Percentiles rank a stretch among this genome's conserved stretches.
These are phyloP conservation scores for Backusella psychrophila DNA, from an alignment of 192 early-diverging fungal genomes.

Conservation along the genomic window DNA sequence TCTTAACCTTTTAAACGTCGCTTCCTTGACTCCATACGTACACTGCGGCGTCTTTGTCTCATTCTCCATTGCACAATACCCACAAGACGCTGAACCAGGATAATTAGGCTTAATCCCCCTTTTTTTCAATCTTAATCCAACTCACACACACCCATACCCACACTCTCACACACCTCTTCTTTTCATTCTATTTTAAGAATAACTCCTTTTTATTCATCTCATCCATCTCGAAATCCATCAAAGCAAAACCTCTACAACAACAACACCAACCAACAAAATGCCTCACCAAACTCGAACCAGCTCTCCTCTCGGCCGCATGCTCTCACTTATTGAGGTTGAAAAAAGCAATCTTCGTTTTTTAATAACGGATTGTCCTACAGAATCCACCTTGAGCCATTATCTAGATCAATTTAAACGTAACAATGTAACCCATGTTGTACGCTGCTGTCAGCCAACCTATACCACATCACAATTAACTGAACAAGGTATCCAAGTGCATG, in stretches of 20 bases:
- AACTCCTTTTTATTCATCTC: background rate
- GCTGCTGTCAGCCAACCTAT: conserved; percentile 91
- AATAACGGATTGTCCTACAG: conserved; percentile 91
- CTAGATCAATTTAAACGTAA: conserved; percentile 67
- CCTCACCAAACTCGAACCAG: conserved; percentile 6
- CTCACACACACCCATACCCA: no score
- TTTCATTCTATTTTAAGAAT: background rate
- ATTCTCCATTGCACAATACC: conserved; percentile 3
- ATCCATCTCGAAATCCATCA: no score
- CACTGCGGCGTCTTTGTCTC: conserved; percentile 9
- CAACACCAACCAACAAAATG: background rate
- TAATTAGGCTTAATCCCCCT: background rate
- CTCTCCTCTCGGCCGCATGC: conserved; percentile 56
- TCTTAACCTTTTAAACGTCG: conserved; percentile 5
- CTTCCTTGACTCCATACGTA: conserved; percentile 7
- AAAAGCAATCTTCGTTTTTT: conserved; percentile 71
- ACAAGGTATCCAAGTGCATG: conserved; percentile 75
- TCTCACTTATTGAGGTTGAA: conserved; percentile 61
- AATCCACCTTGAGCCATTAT: conserved; percentile 74
- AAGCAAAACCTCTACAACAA: background rate
- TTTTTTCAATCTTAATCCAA: background rate
- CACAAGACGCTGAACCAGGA: conserved; percentile 14
- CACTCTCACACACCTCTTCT: background rate
- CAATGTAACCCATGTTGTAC: conserved; percentile 84
- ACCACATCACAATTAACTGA: conserved; percentile 52